Base-by-base conservation (phyloP, 257 asterid species). In the Solanum corneliomulleri region DNA sequence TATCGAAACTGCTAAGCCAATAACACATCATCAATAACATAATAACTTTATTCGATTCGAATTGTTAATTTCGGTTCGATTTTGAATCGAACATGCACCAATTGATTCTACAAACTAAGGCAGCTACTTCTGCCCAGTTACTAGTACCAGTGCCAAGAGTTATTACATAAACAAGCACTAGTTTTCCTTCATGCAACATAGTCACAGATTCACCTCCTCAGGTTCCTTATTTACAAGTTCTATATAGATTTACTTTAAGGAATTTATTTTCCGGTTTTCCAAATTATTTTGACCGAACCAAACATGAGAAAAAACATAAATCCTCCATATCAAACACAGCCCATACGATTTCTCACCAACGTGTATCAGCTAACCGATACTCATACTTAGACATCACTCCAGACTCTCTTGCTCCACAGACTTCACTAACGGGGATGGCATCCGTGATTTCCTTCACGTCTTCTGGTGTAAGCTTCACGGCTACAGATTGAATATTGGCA, bases 371-470 rank as follows among this genome's bases (percentile, higher is more conserved):
- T n/a, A 52, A 86, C 13, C 80, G 88, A 52, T 90, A 92, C 21
- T 45, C 7, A 39, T 81, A 87, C 42, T 89, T 84, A 5, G 86
- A 29, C 11, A 90, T 88, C 42, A 33, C 14, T 29, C 29, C 88
- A 0, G 8, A 2, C 11, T 86, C 89, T 88, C 92, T 92, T 45
- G 81, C 89, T 77, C 94, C 93, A 82, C 86, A 84, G 52, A 93
- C 93, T 86, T 90, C 83, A 88, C 82, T 89, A 6, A 44, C 25
- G 7, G 92, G 93, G 85, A 92, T 90, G 21, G 90, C 86, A 77
- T 62, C 88, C 21, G 82, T 27, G 68, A 93, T 89, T 85, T 85
- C 91, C 69, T 91, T 84, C 88, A 90, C 33, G 27, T 93, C 91
- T 81, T 91, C 89, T n/a, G 82, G 27, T 7, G 85, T 89, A 39